These are phyloP conservation scores for Xylaria longipes DNA, from an alignment of 495 filamentous ascomycete species.

Conservation along the genomic window DNA sequence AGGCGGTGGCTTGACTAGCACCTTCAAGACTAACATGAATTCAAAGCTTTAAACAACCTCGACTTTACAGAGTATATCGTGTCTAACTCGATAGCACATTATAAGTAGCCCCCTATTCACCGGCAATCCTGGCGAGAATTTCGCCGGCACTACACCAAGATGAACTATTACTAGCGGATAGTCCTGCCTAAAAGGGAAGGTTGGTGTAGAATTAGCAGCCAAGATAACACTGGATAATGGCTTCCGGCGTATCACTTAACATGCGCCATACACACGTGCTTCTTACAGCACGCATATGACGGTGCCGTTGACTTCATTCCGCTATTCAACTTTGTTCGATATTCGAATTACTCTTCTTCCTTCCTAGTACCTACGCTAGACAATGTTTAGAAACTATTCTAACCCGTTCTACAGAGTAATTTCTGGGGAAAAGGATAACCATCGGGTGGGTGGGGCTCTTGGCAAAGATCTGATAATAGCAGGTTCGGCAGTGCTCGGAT, in stretches of 20 bases:
- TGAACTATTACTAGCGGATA: neutral
- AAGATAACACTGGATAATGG: neutral
- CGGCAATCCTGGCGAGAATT: neutral
- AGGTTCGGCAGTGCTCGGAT: slow-evolving; percentile 10
- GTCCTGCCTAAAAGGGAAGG: neutral
- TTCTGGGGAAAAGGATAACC: neutral
- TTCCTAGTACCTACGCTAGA: neutral
- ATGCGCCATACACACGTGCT: neutral
- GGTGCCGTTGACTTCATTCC: neutral
- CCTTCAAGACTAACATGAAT: neutral
- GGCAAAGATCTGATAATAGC: slow-evolving; percentile 2
- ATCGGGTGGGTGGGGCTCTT: neutral
- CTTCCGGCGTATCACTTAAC: neutral
- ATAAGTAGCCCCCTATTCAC: neutral
- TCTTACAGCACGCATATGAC: neutral
- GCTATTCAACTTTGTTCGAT: neutral
- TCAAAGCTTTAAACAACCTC: neutral
- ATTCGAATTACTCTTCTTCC: neutral
- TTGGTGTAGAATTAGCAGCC: neutral
- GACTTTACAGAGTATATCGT: neutral
- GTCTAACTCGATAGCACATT: neutral
- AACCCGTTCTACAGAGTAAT: neutral
- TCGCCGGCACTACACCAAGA: neutral
- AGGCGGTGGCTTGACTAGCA: neutral
- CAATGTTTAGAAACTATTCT: neutral